Conservation (phyloP, 768 basidiomycete genomes). For the Lepiota subincarnata region DNA sequence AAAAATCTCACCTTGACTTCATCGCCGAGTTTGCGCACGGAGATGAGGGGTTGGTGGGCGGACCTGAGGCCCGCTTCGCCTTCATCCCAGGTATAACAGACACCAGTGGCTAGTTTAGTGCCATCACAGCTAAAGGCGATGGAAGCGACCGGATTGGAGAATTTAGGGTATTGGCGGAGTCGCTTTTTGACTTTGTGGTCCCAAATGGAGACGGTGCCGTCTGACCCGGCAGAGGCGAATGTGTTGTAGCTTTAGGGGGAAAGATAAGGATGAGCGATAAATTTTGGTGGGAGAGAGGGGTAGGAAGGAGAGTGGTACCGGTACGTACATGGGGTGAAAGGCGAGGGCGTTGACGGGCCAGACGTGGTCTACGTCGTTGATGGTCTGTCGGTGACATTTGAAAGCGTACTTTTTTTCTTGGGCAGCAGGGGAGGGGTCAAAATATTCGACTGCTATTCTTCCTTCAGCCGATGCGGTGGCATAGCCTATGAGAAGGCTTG, state of each 20-base stretch:
- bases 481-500: conserved; percentile 49
- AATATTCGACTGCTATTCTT: conserved; percentile 95
- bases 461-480: conserved; percentile 94
- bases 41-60: conserved; percentile 57
- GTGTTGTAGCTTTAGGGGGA: conserved; percentile 67
- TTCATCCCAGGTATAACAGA: conserved; percentile 89
- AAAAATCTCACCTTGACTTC: conserved; percentile 54
- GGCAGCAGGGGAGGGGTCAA: conserved; percentile 70
- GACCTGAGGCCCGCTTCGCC: conserved; percentile 70
- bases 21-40: conserved; percentile 63
- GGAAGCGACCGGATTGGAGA: conserved; percentile 67
- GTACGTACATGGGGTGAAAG: conserved; percentile 84
- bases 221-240: conserved; percentile 93
- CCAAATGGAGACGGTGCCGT: conserved; percentile 94
- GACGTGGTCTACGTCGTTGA: conserved; percentile 90
- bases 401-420: conserved; percentile 93
- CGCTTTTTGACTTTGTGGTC: conserved; percentile 97
- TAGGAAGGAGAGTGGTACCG: not conserved
- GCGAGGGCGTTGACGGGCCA: conserved; percentile 96
- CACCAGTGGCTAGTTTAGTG: conserved; percentile 74
- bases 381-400: conserved; percentile 91
- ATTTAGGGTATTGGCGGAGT: conserved; percentile 85
- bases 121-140: conserved; percentile 85
- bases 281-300: no score
- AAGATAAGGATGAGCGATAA: not conserved